These are phyloP conservation scores for Scheffersomyces quercinus DNA, from an alignment of 1,139 yeast genomes.

Conservation along the genomic window DNA sequence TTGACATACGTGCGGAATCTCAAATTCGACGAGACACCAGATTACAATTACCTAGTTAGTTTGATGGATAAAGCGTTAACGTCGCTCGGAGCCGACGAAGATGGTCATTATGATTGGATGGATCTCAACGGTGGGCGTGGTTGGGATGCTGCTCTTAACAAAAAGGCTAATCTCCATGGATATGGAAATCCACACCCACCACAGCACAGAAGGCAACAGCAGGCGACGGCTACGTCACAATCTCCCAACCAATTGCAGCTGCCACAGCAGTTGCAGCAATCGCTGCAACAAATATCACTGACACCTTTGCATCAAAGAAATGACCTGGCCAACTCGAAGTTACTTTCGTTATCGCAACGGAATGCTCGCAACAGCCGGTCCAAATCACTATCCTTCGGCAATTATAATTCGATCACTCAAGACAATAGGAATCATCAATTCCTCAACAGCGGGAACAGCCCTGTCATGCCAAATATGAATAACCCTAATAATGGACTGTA, in stretches of 20 bases:
- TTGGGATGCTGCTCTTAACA: slow-evolving; percentile 78
- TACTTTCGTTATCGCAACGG: not conserved
- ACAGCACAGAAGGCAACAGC: slow-evolving; percentile 44
- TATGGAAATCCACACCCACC: slow-evolving; percentile 75
- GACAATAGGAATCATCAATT: slow-evolving; percentile 20
- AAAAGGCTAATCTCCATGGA: slow-evolving; percentile 79
- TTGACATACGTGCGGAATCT: slow-evolving; percentile 68
- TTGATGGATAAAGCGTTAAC: slow-evolving; percentile 46
- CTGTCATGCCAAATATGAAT: slow-evolving; percentile 3
- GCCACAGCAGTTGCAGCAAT: slow-evolving; percentile 10
- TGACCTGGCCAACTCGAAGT: slow-evolving; percentile 8
- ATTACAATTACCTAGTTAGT: slow-evolving; percentile 52
- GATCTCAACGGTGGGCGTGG: slow-evolving; percentile 77
- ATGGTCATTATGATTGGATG: slow-evolving; percentile 85
- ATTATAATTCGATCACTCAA: slow-evolving; percentile 31
- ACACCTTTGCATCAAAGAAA: slow-evolving; percentile 8
- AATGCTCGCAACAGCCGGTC: slow-evolving; percentile 6
- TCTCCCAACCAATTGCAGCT: slow-evolving; percentile 27
- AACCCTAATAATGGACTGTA: slow-evolving; percentile 6
- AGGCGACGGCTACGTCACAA: slow-evolving; percentile 29
- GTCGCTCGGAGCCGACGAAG: slow-evolving; percentile 35
- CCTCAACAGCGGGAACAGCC: slow-evolving; percentile 7
- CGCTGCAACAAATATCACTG: slow-evolving; percentile 6
- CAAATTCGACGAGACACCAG: slow-evolving; percentile 77
- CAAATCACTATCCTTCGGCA: slow-evolving; percentile 21